Percentiles rank a stretch among this genome's conserved stretches.
phyloP scores from a whole-genome alignment of 2,329 filamentous ascomycete genomes.

The Biscogniauxia mediterranea region DNA sequence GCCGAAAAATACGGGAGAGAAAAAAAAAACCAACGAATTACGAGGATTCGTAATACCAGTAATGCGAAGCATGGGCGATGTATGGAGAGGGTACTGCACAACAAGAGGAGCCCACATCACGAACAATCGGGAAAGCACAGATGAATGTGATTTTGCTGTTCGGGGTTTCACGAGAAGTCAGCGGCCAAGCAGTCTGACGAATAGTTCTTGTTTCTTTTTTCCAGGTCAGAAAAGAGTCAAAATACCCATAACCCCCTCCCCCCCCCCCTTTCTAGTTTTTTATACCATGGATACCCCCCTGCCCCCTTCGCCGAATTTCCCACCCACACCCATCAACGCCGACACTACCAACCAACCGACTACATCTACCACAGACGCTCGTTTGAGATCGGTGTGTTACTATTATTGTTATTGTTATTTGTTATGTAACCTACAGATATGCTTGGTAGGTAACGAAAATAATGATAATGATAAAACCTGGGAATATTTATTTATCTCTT shows the following conservation, averaged over 20 bases:
- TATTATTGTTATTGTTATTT: no score
- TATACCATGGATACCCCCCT: conserved; percentile 20
- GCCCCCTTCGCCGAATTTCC: no score
- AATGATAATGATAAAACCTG: no score
- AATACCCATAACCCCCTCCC: conserved; percentile 5
- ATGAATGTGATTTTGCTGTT: neutral
- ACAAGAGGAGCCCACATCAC: neutral
- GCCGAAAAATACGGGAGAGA: neutral
- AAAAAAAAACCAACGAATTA: neutral
- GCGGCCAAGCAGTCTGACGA: neutral
- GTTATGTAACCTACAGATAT: no score
- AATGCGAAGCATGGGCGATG: neutral
- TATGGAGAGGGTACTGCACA: no score
- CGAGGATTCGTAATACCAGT: neutral
- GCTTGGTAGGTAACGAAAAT: no score
- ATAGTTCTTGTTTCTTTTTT: neutral
- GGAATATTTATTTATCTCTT: no score
- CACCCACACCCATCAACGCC: neutral
- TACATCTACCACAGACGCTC: no score
- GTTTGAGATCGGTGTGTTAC: no score
- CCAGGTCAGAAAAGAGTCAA: conserved; percentile 6
- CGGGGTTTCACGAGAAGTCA: neutral
- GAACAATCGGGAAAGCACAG: neutral
- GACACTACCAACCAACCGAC: no score
- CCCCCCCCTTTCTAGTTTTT: conserved; percentile 6